phyloP scores from a whole-genome alignment of 2,329 filamentous ascomycete species.

The Didymella keratinophila region DNA sequence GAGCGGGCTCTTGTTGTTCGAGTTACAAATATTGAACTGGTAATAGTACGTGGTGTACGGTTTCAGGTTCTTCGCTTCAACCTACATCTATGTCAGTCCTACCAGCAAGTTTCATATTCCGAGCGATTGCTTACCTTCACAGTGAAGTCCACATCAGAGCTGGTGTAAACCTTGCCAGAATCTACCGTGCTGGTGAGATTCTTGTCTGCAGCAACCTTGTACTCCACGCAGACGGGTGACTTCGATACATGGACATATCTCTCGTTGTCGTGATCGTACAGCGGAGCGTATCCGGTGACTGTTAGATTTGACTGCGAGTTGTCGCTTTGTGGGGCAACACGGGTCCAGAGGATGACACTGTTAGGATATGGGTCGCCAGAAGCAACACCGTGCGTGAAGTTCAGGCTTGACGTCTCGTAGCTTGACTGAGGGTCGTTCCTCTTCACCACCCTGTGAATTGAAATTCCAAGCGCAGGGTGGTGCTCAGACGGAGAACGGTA shows the following conservation, averaged over 20 bases:
- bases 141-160: slow-evolving; percentile 77
- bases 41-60: slow-evolving; percentile 74
- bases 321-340: slow-evolving; percentile 49
- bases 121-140: slow-evolving; percentile 63
- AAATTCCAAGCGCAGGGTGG: slow-evolving; percentile 69
- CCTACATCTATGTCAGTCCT: slow-evolving; percentile 49
- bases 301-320: slow-evolving; percentile 56
- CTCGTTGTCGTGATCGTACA: slow-evolving; percentile 63
- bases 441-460: slow-evolving; percentile 68
- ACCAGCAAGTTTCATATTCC: background rate
- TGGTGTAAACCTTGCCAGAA: slow-evolving; percentile 71
- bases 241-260: slow-evolving; percentile 62
- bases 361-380: slow-evolving; percentile 57
- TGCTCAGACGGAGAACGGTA: slow-evolving; percentile 72
- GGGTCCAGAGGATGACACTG: slow-evolving; percentile 49
- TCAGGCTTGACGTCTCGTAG: slow-evolving; percentile 35
- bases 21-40: slow-evolving; percentile 73
- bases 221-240: slow-evolving; percentile 72
- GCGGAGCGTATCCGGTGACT: slow-evolving; percentile 62
- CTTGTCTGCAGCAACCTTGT: slow-evolving; percentile 63
- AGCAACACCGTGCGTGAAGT: slow-evolving; percentile 57
- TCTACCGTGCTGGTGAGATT: slow-evolving; percentile 59
- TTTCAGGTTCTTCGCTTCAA: slow-evolving; percentile 69
- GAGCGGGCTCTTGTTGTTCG: slow-evolving; percentile 66
- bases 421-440: slow-evolving; percentile 50